Base-by-base conservation (phyloP, 805 yeast genomes). In the Yarrowia hollandica region DNA sequence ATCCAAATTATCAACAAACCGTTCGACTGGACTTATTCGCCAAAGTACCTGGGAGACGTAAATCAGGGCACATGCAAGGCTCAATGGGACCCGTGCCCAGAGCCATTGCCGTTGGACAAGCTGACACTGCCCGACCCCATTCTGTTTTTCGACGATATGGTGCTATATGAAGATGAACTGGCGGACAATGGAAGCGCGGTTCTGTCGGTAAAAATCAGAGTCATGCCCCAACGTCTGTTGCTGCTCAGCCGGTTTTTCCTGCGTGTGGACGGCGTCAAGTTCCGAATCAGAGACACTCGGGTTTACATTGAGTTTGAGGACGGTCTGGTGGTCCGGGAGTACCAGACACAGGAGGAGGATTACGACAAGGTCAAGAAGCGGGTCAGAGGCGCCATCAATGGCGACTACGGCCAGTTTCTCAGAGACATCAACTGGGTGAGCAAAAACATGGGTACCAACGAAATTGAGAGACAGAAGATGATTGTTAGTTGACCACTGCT, bases 11-110 rank as follows among this genome's bases (percentile, higher is more conserved):
- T 86, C 31, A 82, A 85, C 54, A 86, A 86, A 65, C 94, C 96
- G 1, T 94, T 83, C 69, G 99, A 94, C 74, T 94, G 99, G 99
- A 92, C 99, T 0, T 94, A 94, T 69, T 81, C 96, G 0, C 83
- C 96, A 0, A 72, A 77, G 46, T 94, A 92, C 70, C 78, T 76
- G 61, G 99, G 98, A 0, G 61, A 61, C 26, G 65, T 61, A 55
- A 59, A 75, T 4, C 52, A 66, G 65, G 58, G 54, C 37, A 19
- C 39, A 1, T 37, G 41, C 61, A 66, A 61, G 8, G 54, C 65
- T 39, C 62, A 63, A n/a, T 65, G 63, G 31, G 72, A 70, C 34
- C 69, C 69, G 30, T 65, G 71, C 19, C 73, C 71, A 6, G 66
- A 65, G 12, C 66, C 66, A 28, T 81, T 92, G 11, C 99, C 99